Evolutionary conservation across 2,329 filamentous ascomycete species (phyloP), one percentile per base, ranked within the genome.

Genomic region (Uncinocarpus reesii): DNA sequence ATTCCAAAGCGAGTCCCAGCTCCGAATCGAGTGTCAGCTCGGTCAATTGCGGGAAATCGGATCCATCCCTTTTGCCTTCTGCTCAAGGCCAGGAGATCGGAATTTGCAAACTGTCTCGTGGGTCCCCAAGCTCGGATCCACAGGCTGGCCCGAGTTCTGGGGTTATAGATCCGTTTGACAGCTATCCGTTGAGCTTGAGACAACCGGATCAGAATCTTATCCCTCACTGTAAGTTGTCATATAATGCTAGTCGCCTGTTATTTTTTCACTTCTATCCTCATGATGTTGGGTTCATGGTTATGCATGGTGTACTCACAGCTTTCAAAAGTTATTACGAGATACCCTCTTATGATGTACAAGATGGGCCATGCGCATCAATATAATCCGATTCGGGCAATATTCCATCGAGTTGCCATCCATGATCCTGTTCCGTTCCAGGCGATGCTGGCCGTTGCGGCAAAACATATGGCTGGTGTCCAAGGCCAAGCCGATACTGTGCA

Each of bases 301-400:
- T 36, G 5, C 4, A 29, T 16, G 37, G 35, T 47, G 31, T 42
- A 50, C 59, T 61, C 48, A 61, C 55, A 29, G 20, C 38, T 43
- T 38, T 18, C n/a, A 7, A n/a, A 52, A 63, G 61, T 61, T 55
- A 56, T 62, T 32, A 56, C 59, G 21, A 61, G 56, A 11, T 63
- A 63, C 47, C 61, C 61, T n/a, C 56, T 60, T 23, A 63, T 62
- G 60, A 63, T 63, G 61, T 63, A 63, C 49, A 63, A 62, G 45
- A 58, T 63, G 49, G 56, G 54, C 43, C 54, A 57, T 31, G 52
- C 55, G 2, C 47, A 58, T 7, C 54, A 58, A 35, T 52, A 57
- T 26, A 62, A 63, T 37, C 61, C 61, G 10, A 59, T 62, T 50
- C 53, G 57, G 52, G 58, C 55, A 32, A 63, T 63, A 47, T 63